A percentile compares a stretch with the other conserved stretches of the same genome.
These are phyloP conservation scores for Arctium minus DNA, from an alignment of 129 eudicot species.

Conservation along the genomic window DNA sequence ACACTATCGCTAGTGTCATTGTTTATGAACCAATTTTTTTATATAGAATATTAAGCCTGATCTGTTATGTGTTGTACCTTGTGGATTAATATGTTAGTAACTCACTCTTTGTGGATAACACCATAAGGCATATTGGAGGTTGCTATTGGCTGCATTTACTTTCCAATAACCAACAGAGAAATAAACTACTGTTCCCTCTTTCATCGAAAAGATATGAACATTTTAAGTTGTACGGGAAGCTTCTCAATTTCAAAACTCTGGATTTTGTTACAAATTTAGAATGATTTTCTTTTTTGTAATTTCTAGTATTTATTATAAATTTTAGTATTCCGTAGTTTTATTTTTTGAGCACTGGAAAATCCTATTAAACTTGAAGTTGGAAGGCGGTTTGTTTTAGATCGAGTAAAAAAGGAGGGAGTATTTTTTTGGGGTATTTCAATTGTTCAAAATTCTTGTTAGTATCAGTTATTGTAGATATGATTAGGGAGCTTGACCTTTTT, in stretches of 20 bases:
- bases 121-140: neutral
- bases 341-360: neutral
- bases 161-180: neutral
- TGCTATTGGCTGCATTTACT: neutral
- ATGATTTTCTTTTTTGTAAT: too few species aligned
- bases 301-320: neutral
- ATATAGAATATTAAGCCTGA: neutral
- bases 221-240: neutral
- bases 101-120: too few species aligned
- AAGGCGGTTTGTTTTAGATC: neutral
- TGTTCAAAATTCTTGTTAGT: neutral
- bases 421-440: neutral
- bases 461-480: neutral
- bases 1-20: neutral
- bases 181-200: neutral
- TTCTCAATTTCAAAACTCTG: neutral
- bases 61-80: neutral
- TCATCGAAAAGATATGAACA: neutral
- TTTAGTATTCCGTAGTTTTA: neutral
- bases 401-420: neutral
- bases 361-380: neutral
- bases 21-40: neutral
- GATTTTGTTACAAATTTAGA: neutral
- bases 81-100: neutral
- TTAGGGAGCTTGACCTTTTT: neutral